Percentiles rank a stretch among this genome's conserved stretches.
Conservation (phyloP, 2,329 filamentous ascomycete species). For the Ceratocystis huliohia region DNA sequence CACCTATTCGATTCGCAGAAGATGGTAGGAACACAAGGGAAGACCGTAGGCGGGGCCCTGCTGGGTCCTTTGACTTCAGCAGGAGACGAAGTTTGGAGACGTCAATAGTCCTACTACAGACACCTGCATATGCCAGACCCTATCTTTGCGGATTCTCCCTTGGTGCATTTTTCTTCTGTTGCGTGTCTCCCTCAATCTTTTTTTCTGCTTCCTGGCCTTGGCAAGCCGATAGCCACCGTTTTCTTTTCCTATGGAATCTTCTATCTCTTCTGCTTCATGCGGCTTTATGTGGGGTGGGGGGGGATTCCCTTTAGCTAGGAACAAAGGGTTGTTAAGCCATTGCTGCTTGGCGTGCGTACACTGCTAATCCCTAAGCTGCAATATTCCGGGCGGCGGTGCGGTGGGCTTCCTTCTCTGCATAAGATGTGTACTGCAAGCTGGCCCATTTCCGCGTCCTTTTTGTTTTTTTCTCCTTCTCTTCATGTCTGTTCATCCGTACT, state of each 20-base stretch:
- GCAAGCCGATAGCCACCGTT: background rate
- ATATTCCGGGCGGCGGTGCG: background rate
- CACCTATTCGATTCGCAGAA: background rate
- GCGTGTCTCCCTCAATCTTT: background rate
- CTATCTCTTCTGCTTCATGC: background rate
- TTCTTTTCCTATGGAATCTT: background rate
- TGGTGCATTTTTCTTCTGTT: background rate
- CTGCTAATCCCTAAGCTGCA: background rate
- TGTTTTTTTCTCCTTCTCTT: too few species aligned
- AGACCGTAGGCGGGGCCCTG: background rate
- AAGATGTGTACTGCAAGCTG: background rate
- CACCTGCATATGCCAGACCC: conserved; percentile 5
- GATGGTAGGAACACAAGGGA: background rate
- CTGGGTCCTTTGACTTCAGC: background rate
- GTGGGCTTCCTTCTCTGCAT: background rate
- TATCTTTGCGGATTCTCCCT: background rate
- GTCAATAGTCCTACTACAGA: background rate
- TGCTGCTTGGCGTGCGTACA: background rate
- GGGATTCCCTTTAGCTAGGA: background rate
- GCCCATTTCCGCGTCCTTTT: background rate
- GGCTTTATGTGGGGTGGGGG: background rate
- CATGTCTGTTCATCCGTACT: background rate
- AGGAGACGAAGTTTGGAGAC: background rate
- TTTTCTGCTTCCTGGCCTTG: background rate
- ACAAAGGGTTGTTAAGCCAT: background rate